phyloP scores from a whole-genome alignment of 371 early-diverging fungal genomes.

The Lichtheimia ornata region DNA sequence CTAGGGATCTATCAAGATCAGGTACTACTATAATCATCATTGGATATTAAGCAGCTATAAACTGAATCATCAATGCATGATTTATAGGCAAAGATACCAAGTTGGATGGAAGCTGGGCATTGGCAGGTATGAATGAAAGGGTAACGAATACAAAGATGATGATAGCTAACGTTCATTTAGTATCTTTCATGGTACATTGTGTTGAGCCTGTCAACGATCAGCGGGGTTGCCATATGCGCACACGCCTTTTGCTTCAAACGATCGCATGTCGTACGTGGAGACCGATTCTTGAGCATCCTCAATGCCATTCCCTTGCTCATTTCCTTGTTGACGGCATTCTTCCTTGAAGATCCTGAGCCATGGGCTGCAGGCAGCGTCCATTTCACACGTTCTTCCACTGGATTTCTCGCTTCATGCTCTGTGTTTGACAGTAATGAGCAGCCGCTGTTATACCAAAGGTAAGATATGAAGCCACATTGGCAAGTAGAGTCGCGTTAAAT shows the following conservation, averaged over 20 bases:
- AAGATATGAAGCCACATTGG: neutral
- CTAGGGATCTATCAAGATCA: conserved; percentile 20
- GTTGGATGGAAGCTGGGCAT: conserved; percentile 30
- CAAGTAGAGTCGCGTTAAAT: neutral
- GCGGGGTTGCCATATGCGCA: conserved; percentile 22
- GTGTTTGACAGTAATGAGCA: conserved; percentile 19
- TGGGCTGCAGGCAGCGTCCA: conserved; percentile 34
- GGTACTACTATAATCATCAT: conserved; percentile 7
- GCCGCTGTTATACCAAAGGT: conserved; percentile 26
- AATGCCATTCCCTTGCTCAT: conserved; percentile 12
- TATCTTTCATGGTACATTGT: conserved; percentile 30
- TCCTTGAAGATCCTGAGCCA: conserved; percentile 25
- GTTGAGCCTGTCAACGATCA: conserved; percentile 18
- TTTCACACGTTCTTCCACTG: conserved; percentile 22
- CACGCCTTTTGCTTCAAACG: conserved; percentile 30
- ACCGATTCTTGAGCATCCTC: conserved; percentile 23
- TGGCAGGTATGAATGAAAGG: conserved; percentile 27
- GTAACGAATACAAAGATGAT: neutral
- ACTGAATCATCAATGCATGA: neutral
- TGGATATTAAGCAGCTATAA: neutral
- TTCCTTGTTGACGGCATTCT: conserved; percentile 18
- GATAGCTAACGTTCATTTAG: conserved; percentile 5
- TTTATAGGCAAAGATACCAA: conserved; percentile 24
- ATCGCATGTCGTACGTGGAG: conserved; percentile 20
- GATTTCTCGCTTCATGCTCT: conserved; percentile 24